Base-by-base conservation (phyloP, 768 basidiomycete genomes). In the Daedaleopsis nitida region DNA sequence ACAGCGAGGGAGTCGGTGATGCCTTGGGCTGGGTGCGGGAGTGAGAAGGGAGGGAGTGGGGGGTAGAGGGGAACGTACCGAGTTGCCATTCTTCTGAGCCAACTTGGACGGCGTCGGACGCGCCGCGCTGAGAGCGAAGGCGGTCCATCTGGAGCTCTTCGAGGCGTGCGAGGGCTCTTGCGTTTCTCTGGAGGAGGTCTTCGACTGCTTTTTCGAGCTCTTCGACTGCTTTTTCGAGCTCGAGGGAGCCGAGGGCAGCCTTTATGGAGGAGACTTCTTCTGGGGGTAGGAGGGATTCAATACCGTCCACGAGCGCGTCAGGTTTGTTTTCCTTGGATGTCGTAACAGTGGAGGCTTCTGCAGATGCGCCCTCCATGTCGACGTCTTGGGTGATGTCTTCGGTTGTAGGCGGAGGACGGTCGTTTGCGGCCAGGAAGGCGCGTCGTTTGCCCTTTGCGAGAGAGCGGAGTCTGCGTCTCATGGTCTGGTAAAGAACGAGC, bases 41-140 rank as follows among this genome's bases (percentile, higher is more conserved):
- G 42, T 32, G 37, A 13, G 38, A 51, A 49, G 21, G 17, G 44
- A 17, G 37, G 13, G 27, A 14, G 23, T 49, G 58, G 39, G 37
- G 32, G 56, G 55, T 5, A 63, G 37, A n/a, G 60, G 53, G 52
- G 55, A 58, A 49, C 87, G 65, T 69, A 92, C 92, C 92, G 62
- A 83, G 84, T 65, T 91, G 86, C 88, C 88, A 92, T 71, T 94
- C 92, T 72, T 92, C 91, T 12, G 89, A 88, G 37, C 81, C 88
- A 69, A 86, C 82, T 69, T 86, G 81, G 3, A 85, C 84, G 12
- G 62, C 59, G 55, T 77, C 78, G 37, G 71, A 70, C 10, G 77
- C 81, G 42, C 77, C 79, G 14, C 78, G 79, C 23, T 79, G 79
- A 12, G 74, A 73, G 16, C 77, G 77, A 34, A 89, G 69, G 12